Conservation (phyloP, 306 rosid genomes). For the Prunus persica region Prunus_persica_NCBIv2 NC_034009.1:28047501-28048000, state of each 20-base stretch:
- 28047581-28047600: constrained; percentile 44
- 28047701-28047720: constrained; percentile 23
- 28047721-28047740: constrained; percentile 10
- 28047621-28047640: constrained; percentile 10
- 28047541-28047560: constrained; percentile 27
- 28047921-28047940: too few relatives aligned
- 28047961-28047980: neutral
- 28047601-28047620: constrained; percentile 21
- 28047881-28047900: too few relatives aligned
- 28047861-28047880: neutral
- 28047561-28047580: neutral
- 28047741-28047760: constrained; percentile 36
- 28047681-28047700: constrained; percentile 30
- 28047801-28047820: constrained; percentile 37
- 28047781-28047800: constrained; percentile 39
- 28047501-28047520: neutral
- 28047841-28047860: neutral
- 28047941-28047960: neutral
- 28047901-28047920: too few relatives aligned
- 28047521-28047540: constrained; percentile 28
- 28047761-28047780: constrained; percentile 36
- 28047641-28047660: constrained; percentile 37
- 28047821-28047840: constrained; percentile 3
- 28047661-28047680: constrained; percentile 28
- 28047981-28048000: too few relatives aligned